Conservation (phyloP, 768 basidiomycete species). For the Serendipita sp. region DNA sequence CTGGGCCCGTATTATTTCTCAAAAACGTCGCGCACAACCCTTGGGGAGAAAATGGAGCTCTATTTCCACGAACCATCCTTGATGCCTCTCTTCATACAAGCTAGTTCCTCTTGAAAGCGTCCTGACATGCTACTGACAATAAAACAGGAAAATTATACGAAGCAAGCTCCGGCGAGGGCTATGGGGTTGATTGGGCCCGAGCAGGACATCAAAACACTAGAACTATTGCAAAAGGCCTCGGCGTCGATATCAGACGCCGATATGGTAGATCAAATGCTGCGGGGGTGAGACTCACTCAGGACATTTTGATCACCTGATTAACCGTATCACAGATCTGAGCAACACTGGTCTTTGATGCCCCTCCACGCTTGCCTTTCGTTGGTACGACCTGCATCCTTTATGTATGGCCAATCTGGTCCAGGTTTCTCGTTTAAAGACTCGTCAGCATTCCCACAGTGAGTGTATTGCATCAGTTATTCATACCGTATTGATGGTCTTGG, state of each 20-base stretch:
- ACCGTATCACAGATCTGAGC: conserved; percentile 52
- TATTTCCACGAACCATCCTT: conserved; percentile 96
- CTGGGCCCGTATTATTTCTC: conserved; percentile 88
- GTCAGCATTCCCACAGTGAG: conserved; percentile 74
- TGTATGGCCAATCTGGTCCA: conserved; percentile 52
- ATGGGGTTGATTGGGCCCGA: conserved; percentile 47
- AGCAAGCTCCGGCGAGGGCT: conserved; percentile 52
- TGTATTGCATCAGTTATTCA: conserved; percentile 11
- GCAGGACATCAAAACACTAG: conserved; percentile 51
- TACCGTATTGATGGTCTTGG: neutral
- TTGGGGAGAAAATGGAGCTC: conserved; percentile 85
- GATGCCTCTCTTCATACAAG: conserved; percentile 90
- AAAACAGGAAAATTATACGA: conserved; percentile 85
- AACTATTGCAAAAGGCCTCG: conserved; percentile 75
- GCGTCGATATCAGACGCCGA: conserved; percentile 92
- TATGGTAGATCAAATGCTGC: conserved; percentile 82
- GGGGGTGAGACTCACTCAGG: conserved; percentile 41
- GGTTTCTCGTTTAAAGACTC: conserved; percentile 48
- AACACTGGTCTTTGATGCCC: conserved; percentile 94
- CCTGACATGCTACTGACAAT: neutral
- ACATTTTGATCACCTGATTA: neutral
- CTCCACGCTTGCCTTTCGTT: conserved; percentile 84
- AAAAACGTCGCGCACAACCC: conserved; percentile 56
- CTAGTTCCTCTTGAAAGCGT: neutral
- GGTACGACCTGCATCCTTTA: conserved; percentile 67